Evolutionary conservation across 768 basidiomycete species (phyloP).

Genomic region (Tricholoma matsutake): DNA sequence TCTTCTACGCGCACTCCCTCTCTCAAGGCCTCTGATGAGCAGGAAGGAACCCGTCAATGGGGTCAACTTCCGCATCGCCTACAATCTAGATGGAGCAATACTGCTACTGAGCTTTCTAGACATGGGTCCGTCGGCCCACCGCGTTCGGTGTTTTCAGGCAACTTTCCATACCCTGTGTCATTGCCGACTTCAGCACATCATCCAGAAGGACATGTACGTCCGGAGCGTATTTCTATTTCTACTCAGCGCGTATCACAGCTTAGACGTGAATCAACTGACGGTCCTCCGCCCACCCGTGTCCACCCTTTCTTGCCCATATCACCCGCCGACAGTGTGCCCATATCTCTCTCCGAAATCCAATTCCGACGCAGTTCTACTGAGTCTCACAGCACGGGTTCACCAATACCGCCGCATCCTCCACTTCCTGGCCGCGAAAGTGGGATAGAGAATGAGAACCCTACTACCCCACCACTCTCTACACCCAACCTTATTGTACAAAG

Average conservation of each 20-base stretch:
- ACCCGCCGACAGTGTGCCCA: slow-evolving; percentile 55
- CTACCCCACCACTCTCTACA: slow-evolving; percentile 12
- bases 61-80: slow-evolving; percentile 3
- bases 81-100: slow-evolving; percentile 42
- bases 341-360: slow-evolving; percentile 52
- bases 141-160: slow-evolving; percentile 21
- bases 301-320: slow-evolving; percentile 37
- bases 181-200: slow-evolving; percentile 42
- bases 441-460: background rate
- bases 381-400: slow-evolving; percentile 25
- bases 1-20: slow-evolving; percentile 22
- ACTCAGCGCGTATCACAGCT: slow-evolving; percentile 50
- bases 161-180: slow-evolving; percentile 45
- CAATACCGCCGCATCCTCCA: slow-evolving; percentile 41
- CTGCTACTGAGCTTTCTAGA: slow-evolving; percentile 9
- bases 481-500: slow-evolving; percentile 22
- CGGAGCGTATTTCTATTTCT: slow-evolving; percentile 9
- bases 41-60: background rate
- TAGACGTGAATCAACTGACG: slow-evolving; percentile 29
- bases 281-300: slow-evolving; percentile 28
- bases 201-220: slow-evolving; percentile 15
- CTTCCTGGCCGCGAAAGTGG: slow-evolving; percentile 24
- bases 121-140: slow-evolving; percentile 11
- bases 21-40: slow-evolving; percentile 11
- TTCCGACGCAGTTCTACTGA: slow-evolving; percentile 42